These are phyloP conservation scores for Ogataea paraovalis DNA, from an alignment of 805 yeast genomes.

Conservation along the genomic window DNA sequence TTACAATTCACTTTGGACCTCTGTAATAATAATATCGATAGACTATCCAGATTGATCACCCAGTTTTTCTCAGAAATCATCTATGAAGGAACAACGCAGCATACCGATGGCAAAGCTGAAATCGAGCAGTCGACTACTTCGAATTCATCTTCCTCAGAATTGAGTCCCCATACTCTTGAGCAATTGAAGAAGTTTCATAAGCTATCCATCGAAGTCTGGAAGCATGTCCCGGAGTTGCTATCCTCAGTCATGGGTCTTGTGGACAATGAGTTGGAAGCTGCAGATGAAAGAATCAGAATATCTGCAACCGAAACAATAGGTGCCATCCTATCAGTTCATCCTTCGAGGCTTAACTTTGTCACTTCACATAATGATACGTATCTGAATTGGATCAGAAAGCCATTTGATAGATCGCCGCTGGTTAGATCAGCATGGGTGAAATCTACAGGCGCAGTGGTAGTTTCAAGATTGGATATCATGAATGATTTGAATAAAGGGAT, in stretches of 20 bases:
- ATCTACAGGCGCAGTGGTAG: conserved; percentile 46
- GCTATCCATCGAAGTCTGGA: conserved; percentile 69
- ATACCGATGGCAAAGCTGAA: conserved; percentile 19
- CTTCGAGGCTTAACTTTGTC: conserved; percentile 54
- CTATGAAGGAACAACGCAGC: conserved; percentile 41
- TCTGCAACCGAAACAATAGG: conserved; percentile 76
- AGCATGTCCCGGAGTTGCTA: conserved; percentile 67
- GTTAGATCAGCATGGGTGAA: conserved; percentile 73
- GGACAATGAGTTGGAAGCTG: conserved; percentile 76
- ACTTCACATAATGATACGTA: conserved; percentile 57
- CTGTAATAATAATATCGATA: conserved; percentile 66
- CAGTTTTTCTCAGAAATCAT: conserved; percentile 76
- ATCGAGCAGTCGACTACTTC: too few relatives aligned
- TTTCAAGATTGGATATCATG: conserved; percentile 41
- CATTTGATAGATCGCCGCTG: conserved; percentile 58
- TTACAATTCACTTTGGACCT: conserved; percentile 62
- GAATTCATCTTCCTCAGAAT: conserved; percentile 1
- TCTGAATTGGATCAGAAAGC: conserved; percentile 69
- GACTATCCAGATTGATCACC: conserved; percentile 71
- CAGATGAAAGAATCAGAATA: conserved; percentile 54
- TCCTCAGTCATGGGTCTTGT: conserved; percentile 72
- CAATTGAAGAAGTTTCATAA: conserved; percentile 60
- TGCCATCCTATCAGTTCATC: conserved; percentile 46
- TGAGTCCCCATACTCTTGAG: conserved; percentile 21
- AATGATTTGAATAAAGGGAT: conserved; percentile 55